Base-by-base conservation (phyloP, 306 rosid species). In the Quercus rubra region DNA sequence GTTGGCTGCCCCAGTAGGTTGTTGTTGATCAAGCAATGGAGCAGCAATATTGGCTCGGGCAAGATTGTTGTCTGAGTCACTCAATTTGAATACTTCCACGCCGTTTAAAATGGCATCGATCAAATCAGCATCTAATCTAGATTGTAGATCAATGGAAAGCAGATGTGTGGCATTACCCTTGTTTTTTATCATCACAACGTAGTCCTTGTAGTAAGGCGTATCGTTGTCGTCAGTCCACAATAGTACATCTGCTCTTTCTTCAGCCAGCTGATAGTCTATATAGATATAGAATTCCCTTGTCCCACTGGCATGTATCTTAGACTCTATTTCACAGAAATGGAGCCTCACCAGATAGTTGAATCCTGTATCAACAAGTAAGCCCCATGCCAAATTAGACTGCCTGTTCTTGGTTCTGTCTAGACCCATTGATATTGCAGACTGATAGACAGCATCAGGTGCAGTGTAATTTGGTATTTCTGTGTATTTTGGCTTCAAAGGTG, bases 321-420 rank as follows among this genome's bases (percentile, higher is more conserved):
- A 0, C 2, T 2, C 15, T 1, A 58, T 58, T 58, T 58, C 64
- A 17, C 64, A 58, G 30, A 58, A 58, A 58, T 10, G 64, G 6
- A 89, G 89, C 86, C 93, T 89, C 3, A 89, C 67, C 0, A 89
- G 81, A 69, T 83, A 84, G 0, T 4, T 9, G 79, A 86, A 89
- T 18, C 89, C 88, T 10, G 86, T 33, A 75, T 89, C 93, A 4
- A 89, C 68, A 0, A 71, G 27, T 3, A 89, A 85, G 46, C 71
- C 10, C 91, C 89, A 89, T 0, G 88, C 79, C 3, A 25, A 64
- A 15, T 87, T 84, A 66, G 3, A 79, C 28, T 63, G 70, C 31
- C 56, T 56, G 69, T 81, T 84, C 69, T 76, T 2, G 15, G 8
- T 0, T 0, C 0, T 4, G 38, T 23, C 18, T 1, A 9, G 0